Percentiles rank a stretch among this genome's conserved stretches.
Conservation (phyloP, 805 yeast species). For the Priceomyces castillae region DNA sequence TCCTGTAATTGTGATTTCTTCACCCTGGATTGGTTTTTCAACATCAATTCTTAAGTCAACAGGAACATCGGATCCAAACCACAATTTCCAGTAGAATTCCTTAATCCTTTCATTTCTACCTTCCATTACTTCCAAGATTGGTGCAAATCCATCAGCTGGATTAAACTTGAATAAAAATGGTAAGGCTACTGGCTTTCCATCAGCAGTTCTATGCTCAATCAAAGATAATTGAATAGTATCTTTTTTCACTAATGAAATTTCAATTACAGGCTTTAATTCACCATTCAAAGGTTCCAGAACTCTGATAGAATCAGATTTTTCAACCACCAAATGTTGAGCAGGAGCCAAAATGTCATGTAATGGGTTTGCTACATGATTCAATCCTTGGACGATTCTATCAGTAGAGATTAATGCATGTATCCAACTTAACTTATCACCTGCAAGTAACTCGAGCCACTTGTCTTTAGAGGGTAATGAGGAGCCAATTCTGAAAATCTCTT, state of each 20-base stretch:
- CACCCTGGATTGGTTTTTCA: conserved; percentile 68
- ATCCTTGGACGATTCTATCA: conserved; percentile 79
- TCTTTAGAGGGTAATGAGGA: conserved; percentile 30
- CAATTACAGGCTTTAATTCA: conserved; percentile 61
- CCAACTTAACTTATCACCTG: conserved; percentile 82
- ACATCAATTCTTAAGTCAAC: conserved; percentile 73
- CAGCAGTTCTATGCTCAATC: conserved; percentile 86
- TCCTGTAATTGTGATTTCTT: conserved; percentile 61
- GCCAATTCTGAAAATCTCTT: conserved; percentile 39
- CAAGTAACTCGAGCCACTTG: conserved; percentile 77
- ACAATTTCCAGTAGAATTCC: conserved; percentile 93
- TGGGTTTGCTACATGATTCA: conserved; percentile 76
- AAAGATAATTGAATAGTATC: conserved; percentile 64
- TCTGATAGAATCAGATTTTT: conserved; percentile 53
- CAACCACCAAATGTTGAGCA: conserved; percentile 54
- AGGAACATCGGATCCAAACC: conserved; percentile 71
- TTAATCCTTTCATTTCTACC: conserved; percentile 92
- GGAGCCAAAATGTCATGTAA: conserved; percentile 80
- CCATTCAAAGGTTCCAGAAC: conserved; percentile 75
- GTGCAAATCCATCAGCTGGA: conserved; percentile 92
- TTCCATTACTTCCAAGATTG: conserved; percentile 84
- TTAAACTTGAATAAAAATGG: conserved; percentile 75
- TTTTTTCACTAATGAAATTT: conserved; percentile 50
- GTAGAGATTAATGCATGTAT: conserved; percentile 84
- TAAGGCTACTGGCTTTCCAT: conserved; percentile 68